These are phyloP conservation scores for Pythium scleroteichum DNA, from an alignment of 352 stramenopile genomes.

Conservation along the genomic window DNA sequence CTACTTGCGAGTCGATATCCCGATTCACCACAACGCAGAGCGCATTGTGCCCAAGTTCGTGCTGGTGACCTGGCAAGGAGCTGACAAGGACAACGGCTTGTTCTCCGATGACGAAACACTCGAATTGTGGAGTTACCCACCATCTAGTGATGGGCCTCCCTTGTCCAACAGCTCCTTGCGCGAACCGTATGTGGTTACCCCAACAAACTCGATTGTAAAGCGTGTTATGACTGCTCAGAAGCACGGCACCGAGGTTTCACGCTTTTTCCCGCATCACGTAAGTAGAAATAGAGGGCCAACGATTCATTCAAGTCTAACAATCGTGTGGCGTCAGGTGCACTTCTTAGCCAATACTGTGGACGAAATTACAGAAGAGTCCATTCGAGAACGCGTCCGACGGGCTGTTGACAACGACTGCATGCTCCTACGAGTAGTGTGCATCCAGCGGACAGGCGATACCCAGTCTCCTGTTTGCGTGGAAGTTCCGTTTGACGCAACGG, in stretches of 20 bases:
- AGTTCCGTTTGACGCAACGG: conserved; percentile 76
- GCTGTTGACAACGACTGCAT: conserved; percentile 88
- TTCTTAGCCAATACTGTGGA: conserved; percentile 78
- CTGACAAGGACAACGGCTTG: conserved; percentile 33
- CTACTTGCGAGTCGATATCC: conserved; percentile 87
- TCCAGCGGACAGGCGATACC: conserved; percentile 80
- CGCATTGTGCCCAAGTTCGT: conserved; percentile 88
- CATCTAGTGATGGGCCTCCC: conserved; percentile 17
- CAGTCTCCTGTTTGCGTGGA: conserved; percentile 80
- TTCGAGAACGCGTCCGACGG: conserved; percentile 79
- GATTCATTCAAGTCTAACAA: neutral
- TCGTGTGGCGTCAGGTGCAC: conserved; percentile 53
- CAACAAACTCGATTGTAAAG: conserved; percentile 75
- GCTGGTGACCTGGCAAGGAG: conserved; percentile 82
- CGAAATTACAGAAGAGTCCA: conserved; percentile 84
- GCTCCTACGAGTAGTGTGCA: conserved; percentile 84
- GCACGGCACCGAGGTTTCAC: conserved; percentile 82
- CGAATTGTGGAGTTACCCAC: conserved; percentile 24
- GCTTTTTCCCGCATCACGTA: conserved; percentile 89
- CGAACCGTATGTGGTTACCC: conserved; percentile 19
- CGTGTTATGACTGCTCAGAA: conserved; percentile 78
- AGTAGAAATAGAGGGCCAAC: conserved; percentile 2
- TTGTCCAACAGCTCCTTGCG: conserved; percentile 28
- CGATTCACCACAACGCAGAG: conserved; percentile 77
- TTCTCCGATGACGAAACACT: conserved; percentile 71